Evolutionary conservation across 148 eudicot species (phyloP).

Genomic region (Agrostemma githago): DNA sequence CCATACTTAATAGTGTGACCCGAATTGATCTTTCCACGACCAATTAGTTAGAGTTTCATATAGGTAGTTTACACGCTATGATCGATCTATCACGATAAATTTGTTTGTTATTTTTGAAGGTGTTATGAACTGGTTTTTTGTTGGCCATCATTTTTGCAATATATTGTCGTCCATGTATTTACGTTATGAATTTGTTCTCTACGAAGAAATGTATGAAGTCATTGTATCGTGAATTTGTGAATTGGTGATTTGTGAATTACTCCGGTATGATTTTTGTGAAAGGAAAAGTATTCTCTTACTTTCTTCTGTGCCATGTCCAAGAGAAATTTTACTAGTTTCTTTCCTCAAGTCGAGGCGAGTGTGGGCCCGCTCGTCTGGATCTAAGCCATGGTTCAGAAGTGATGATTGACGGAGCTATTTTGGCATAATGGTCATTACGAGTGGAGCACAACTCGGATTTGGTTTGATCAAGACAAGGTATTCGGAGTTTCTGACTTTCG

Average conservation of each 20-base stretch:
- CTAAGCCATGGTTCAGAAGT: no score
- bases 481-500: no score
- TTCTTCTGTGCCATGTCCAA: background rate
- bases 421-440: no score
- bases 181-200: background rate
- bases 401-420: no score
- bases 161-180: background rate
- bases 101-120: conserved; percentile 15
- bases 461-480: no score
- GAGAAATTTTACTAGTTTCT: no score
- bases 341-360: no score
- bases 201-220: background rate
- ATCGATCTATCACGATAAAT: conserved; percentile 21
- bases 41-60: conserved; percentile 12
- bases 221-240: background rate
- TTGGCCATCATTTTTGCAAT: conserved; percentile 14
- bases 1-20: background rate
- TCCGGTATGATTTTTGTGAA: background rate
- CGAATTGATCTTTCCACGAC: conserved; percentile 2
- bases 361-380: no score
- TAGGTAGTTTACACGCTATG: conserved; percentile 21
- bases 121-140: conserved; percentile 1
- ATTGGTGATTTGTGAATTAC: background rate
- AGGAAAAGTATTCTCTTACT: background rate
- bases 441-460: no score